phyloP scores from a whole-genome alignment of 164 flowering plant species.

The Malania oleifera region DNA sequence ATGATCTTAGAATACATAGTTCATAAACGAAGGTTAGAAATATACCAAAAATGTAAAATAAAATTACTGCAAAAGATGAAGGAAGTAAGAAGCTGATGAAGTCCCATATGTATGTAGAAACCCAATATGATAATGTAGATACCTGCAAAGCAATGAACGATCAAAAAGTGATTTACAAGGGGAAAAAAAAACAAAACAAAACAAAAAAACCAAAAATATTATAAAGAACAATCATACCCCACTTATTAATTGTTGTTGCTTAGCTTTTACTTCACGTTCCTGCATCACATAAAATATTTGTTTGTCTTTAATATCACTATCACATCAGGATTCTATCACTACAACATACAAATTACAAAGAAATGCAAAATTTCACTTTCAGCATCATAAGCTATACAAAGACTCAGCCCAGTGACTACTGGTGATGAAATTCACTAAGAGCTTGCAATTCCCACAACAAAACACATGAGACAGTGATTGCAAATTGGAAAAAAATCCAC shows the following conservation, averaged over 20 bases:
- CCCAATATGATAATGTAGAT: conserved; percentile 83
- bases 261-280: conserved; percentile 98
- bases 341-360: too few species aligned
- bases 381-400: too few species aligned
- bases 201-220: not conserved
- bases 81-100: conserved; percentile 91
- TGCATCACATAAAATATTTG: conserved; percentile 24
- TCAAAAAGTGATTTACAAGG: not conserved
- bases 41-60: conserved; percentile 84
- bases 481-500: too few species aligned
- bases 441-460: too few species aligned
- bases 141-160: conserved; percentile 41
- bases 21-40: conserved; percentile 1
- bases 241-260: conserved; percentile 94
- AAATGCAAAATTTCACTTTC: too few species aligned
- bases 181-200: not conserved
- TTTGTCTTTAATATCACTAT: too few species aligned
- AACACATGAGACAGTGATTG: too few species aligned
- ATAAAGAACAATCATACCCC: conserved; percentile 52
- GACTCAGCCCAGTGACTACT: too few species aligned
- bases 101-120: conserved; percentile 90
- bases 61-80: conserved; percentile 62
- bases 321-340: too few species aligned
- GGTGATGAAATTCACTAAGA: too few species aligned
- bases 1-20: not conserved